Percentiles rank a stretch among this genome's conserved stretches.
phyloP scores from a whole-genome alignment of 352 stramenopile species.

The Globisporangium spinosum region DNA sequence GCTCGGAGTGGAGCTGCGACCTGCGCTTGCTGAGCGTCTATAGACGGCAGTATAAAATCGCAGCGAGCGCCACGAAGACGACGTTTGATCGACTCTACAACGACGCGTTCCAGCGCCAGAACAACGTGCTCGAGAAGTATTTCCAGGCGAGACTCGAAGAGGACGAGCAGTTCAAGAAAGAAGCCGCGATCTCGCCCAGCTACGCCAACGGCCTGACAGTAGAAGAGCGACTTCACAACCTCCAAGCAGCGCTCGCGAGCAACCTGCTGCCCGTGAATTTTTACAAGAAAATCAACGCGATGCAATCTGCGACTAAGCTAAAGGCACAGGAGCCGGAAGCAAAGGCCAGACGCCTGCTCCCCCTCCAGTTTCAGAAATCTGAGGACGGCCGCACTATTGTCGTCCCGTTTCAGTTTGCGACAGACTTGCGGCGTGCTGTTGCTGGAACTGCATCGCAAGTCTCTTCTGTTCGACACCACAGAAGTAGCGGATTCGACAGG shows the following conservation, averaged over 20 bases:
- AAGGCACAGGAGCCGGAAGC: constrained; percentile 29
- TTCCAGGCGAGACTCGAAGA: constrained; percentile 33
- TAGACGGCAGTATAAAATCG: constrained; percentile 8
- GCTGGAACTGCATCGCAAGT: constrained; percentile 2
- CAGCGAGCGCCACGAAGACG: neutral
- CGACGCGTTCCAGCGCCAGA: constrained; percentile 51
- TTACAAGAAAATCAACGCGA: constrained; percentile 47
- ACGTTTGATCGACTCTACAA: constrained; percentile 51
- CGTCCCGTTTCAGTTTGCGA: constrained; percentile 41
- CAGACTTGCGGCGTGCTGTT: constrained; percentile 20
- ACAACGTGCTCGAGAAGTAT: constrained; percentile 36
- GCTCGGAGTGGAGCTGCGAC: constrained; percentile 6
- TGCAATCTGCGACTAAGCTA: constrained; percentile 33
- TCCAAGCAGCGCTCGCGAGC: constrained; percentile 36
- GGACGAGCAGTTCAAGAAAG: constrained; percentile 41
- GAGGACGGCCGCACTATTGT: constrained; percentile 45
- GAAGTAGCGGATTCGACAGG: neutral
- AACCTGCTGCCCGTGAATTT: constrained; percentile 47
- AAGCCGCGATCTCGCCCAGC: constrained; percentile 35
- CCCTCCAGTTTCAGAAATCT: constrained; percentile 29
- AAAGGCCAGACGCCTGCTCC: constrained; percentile 30
- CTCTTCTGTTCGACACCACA: neutral
- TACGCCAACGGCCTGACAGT: constrained; percentile 48
- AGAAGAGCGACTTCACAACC: constrained; percentile 41
- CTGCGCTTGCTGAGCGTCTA: constrained; percentile 7